phyloP scores from a whole-genome alignment of 805 yeast genomes.

The Kuraishia borneana region DNA sequence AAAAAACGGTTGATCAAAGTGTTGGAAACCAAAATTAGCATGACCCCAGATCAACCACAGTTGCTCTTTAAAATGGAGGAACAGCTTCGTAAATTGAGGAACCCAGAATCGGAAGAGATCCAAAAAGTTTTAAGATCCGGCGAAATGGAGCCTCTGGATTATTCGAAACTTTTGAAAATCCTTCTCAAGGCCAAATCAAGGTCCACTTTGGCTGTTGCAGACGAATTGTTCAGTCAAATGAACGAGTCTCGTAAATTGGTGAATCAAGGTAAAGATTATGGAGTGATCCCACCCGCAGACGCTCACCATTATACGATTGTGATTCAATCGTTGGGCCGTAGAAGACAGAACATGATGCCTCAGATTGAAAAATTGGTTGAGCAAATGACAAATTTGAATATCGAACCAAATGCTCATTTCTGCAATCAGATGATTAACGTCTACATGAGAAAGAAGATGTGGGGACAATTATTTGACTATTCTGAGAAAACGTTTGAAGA shows the following conservation, averaged over 20 bases:
- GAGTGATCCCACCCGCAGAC: constrained; percentile 23
- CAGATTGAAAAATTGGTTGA: constrained; percentile 18
- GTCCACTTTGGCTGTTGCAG: constrained; percentile 14
- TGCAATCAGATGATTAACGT: constrained; percentile 25
- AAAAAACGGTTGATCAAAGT: constrained; percentile 4
- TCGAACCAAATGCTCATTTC: constrained; percentile 22
- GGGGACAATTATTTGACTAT: constrained; percentile 12
- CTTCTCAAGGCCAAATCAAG: constrained; percentile 1
- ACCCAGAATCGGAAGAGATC: constrained; percentile 7
- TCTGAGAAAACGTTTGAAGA: too few species aligned
- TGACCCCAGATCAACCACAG: neutral
- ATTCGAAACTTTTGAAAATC: constrained; percentile 12
- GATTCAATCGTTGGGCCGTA: constrained; percentile 21
- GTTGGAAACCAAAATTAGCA: constrained; percentile 4
- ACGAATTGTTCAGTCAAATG: constrained; percentile 19
- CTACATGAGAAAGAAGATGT: constrained; percentile 17
- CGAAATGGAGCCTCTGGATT: constrained; percentile 6
- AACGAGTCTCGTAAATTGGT: constrained; percentile 7
- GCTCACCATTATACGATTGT: constrained; percentile 30
- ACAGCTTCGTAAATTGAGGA: neutral
- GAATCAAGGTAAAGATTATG: constrained; percentile 5
- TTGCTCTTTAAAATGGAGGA: neutral
- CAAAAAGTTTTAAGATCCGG: constrained; percentile 3
- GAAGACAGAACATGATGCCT: constrained; percentile 12
- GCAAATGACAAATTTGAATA: constrained; percentile 17